phyloP scores from a whole-genome alignment of 2,329 filamentous ascomycete species.

The Xylaria sp. region DNA sequence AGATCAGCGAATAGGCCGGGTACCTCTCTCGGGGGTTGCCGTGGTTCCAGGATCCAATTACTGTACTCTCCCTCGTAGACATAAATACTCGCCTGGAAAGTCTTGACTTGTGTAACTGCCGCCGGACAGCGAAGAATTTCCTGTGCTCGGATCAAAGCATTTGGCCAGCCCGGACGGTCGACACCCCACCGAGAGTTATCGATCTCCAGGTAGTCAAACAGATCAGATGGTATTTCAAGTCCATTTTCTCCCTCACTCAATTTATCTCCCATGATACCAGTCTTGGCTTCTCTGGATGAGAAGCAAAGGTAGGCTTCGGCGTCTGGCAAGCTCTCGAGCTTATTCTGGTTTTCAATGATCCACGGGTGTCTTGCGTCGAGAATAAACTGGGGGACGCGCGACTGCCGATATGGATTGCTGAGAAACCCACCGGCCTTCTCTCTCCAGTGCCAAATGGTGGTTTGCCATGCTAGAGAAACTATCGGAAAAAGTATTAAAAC shows the following conservation, averaged over 20 bases:
- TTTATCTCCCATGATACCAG: not conserved
- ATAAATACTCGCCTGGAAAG: conserved; percentile 4
- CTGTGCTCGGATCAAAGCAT: conserved; percentile 8
- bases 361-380: conserved; percentile 20
- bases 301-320: conserved; percentile 20
- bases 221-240: conserved; percentile 16
- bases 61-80: not conserved
- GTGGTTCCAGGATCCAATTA: conserved; percentile 4
- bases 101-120: conserved; percentile 23
- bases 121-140: conserved; percentile 19
- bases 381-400: conserved; percentile 26
- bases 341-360: conserved; percentile 17
- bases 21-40: conserved; percentile 3
- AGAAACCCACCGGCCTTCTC: not conserved
- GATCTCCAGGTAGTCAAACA: conserved; percentile 26
- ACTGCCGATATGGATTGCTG: conserved; percentile 14
- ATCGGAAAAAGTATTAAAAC: not conserved
- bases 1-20: conserved; percentile 18
- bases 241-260: not conserved
- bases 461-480: not conserved
- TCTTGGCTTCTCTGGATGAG: not conserved
- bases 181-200: not conserved
- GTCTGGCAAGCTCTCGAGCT: conserved; percentile 17
- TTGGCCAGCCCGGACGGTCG: conserved; percentile 14
- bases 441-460: not conserved